Percentiles rank a stretch among this genome's conserved stretches.
Evolutionary conservation across 1,139 yeast genomes (phyloP).

Genomic region (Pichia sp.): DNA sequence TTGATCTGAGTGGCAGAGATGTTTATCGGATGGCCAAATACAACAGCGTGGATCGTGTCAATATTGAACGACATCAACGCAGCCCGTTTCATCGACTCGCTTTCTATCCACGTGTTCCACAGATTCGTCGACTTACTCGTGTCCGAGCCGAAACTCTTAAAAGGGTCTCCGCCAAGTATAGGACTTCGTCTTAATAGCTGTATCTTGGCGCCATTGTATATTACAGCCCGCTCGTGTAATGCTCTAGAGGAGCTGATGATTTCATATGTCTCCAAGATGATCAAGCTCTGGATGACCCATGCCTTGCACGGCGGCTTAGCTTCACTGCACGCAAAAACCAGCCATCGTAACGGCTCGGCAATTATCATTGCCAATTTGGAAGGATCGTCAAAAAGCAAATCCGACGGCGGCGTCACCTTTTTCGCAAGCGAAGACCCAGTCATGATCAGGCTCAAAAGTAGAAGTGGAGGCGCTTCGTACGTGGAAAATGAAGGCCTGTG

Average conservation of each 20-base stretch:
- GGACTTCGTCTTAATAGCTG: conserved; percentile 72
- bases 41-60: conserved; percentile 71
- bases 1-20: conserved; percentile 66
- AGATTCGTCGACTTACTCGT: conserved; percentile 23
- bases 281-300: conserved; percentile 64
- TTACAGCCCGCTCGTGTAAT: conserved; percentile 69
- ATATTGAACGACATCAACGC: conserved; percentile 72
- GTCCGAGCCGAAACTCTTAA: conserved; percentile 20
- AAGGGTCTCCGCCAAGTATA: conserved; percentile 65
- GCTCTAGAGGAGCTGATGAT: conserved; percentile 52
- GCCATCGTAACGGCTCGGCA: conserved; percentile 61
- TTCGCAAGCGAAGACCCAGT: conserved; percentile 30
- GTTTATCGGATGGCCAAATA: conserved; percentile 68
- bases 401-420: conserved; percentile 17
- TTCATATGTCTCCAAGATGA: conserved; percentile 63
- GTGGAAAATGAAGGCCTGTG: conserved; percentile 48
- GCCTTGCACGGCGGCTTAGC: conserved; percentile 55
- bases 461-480: conserved; percentile 37
- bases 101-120: conserved; percentile 67
- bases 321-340: conserved; percentile 55
- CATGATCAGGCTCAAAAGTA: conserved; percentile 41
- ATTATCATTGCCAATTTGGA: conserved; percentile 42
- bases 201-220: conserved; percentile 74
- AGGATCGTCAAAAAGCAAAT: conserved; percentile 21
- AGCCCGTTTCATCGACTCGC: conserved; percentile 68